Evolutionary conservation across 352 stramenopile species (phyloP).

Genomic region (Phytopythium vexans): DNA sequence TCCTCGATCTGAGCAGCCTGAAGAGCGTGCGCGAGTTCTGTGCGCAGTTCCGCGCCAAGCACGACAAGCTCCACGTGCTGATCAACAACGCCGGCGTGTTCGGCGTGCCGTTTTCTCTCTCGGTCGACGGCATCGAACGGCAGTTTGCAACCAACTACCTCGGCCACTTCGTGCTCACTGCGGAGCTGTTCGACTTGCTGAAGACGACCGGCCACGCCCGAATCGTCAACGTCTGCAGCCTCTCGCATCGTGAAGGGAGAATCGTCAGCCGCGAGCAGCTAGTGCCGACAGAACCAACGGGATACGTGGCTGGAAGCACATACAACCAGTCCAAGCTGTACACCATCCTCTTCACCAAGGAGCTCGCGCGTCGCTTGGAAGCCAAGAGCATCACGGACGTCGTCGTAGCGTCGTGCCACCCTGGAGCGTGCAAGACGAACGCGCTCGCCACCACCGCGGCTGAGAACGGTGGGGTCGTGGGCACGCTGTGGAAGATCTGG

Average conservation of each 20-base stretch:
- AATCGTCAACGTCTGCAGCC: constrained; percentile 43
- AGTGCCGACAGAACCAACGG: constrained; percentile 17
- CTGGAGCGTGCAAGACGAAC: constrained; percentile 23
- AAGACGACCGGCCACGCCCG: constrained; percentile 16
- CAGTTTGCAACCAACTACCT: constrained; percentile 70
- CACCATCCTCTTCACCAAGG: constrained; percentile 91
- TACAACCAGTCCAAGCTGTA: constrained; percentile 90
- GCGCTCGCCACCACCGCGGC: constrained; percentile 14
- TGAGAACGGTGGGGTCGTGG: neutral
- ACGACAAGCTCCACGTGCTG: constrained; percentile 41
- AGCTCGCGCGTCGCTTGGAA: constrained; percentile 64
- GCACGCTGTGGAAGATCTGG: constrained; percentile 17
- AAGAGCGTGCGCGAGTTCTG: constrained; percentile 38
- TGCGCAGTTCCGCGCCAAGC: constrained; percentile 14
- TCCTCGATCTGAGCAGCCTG: constrained; percentile 38
- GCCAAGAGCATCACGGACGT: constrained; percentile 16
- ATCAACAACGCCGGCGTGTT: constrained; percentile 68
- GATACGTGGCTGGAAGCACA: constrained; percentile 10
- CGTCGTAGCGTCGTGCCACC: constrained; percentile 23
- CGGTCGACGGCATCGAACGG: constrained; percentile 35
- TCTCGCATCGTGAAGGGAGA: constrained; percentile 3
- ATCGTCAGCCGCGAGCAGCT: constrained; percentile 4
- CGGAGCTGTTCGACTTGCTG: constrained; percentile 30
- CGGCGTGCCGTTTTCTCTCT: constrained; percentile 20
- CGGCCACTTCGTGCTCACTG: constrained; percentile 51